Percentiles rank a stretch among this genome's conserved stretches.
Evolutionary conservation across 176 grass and related monocot genomes (phyloP).

Genomic region (Oryza glaberrima): DNA sequence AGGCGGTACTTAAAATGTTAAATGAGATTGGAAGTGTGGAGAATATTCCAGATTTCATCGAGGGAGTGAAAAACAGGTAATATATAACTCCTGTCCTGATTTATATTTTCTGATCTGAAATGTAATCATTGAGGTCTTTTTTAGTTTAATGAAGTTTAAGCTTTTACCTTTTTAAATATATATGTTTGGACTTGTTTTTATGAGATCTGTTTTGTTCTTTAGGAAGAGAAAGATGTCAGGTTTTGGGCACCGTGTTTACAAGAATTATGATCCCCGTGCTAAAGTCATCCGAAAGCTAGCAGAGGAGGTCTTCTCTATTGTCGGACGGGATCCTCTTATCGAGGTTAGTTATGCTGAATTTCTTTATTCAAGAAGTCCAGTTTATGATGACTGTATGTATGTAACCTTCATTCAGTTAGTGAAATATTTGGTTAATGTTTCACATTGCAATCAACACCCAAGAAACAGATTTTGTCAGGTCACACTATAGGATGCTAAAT

Average conservation of each 20-base stretch:
- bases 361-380: background rate
- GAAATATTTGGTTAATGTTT: slow-evolving; percentile 9
- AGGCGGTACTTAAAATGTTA: slow-evolving; percentile 99
- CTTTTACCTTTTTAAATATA: slow-evolving; percentile 10
- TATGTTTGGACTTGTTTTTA: slow-evolving; percentile 17
- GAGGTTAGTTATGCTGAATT: slow-evolving; percentile 56
- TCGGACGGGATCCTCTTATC: slow-evolving; percentile 91
- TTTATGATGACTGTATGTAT: slow-evolving; percentile 1
- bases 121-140: background rate
- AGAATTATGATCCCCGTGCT: slow-evolving; percentile 97
- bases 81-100: background rate
- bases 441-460: background rate
- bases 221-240: slow-evolving; percentile 98
- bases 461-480: background rate
- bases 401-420: background rate
- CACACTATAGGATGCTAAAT: background rate
- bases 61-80: slow-evolving; percentile 97
- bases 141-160: background rate
- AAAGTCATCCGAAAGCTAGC: slow-evolving; percentile 95
- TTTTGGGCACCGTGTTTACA: slow-evolving; percentile 96
- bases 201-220: slow-evolving; percentile 15
- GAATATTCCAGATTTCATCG: slow-evolving; percentile 94
- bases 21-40: slow-evolving; percentile 89
- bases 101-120: background rate
- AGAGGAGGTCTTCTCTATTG: slow-evolving; percentile 96